Evolutionary conservation across 441 rosid genomes (phyloP), one percentile per base, ranked within the genome.

Genomic region (Sinapis alba): DNA sequence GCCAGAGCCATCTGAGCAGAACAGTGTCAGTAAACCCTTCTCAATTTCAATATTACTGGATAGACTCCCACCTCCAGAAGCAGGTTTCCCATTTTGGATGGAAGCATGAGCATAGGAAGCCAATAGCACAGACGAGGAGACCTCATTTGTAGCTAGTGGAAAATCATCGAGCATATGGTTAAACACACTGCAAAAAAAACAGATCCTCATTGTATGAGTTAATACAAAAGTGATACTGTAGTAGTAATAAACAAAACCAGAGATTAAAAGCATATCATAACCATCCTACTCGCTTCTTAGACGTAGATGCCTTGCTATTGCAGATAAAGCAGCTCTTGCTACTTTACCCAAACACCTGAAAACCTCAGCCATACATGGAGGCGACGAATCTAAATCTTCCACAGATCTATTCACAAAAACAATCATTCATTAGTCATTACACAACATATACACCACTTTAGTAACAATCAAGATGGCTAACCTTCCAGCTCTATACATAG

Each of bases 401-500:
- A 88, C 79, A 54, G 97, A 85, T 82, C 99, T 95, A 68, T 70
- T 62, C 67, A 73, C 13, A 78, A 38, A 20, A 58, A 12, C 1
- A 45, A 8, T 13, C 51, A 43, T 6, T 43, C 18, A 53, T 10
- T 62, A 75, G 11, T 51, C 32, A 11, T 43, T 23, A 76, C 1
- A 69, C 47, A 54, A 54, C 38, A 62, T 5, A 26, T 23, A 34
- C 34, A 20, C 54, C 21, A 47, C 8, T 19, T 1, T 3, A 23
- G 7, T 7, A 21, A 21, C 3, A 18, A 20, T 32, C 28, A 69
- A 54, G 47, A 41, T 4, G 28, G 23, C 67, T 3, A 62, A 94
- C 99, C 97, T 92, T 83, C 97, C 97, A 16, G 99, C 97, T 47
- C 97, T 86, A 69, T 92, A 95, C 86, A 88, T 79, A 79, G 89